These are phyloP conservation scores for Beta vulgaris DNA, from an alignment of 148 eudicot genomes.

Conservation along the genomic window DNA sequence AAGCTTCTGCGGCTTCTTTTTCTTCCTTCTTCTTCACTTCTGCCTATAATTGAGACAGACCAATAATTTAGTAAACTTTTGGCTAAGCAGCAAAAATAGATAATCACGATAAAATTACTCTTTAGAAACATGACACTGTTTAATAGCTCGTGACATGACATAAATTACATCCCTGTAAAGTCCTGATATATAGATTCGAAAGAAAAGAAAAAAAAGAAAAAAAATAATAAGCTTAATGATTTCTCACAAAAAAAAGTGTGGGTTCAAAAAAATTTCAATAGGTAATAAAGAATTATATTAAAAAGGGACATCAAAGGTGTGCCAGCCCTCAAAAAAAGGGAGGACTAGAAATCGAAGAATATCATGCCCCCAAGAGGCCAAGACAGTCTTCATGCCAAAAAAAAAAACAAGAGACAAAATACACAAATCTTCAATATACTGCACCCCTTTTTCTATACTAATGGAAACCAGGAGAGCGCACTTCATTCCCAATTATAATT, in stretches of 20 bases:
- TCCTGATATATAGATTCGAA: background rate
- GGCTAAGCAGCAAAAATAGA: no score
- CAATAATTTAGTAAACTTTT: no score
- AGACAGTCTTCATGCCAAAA: background rate
- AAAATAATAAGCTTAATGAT: background rate
- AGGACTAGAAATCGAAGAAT: background rate
- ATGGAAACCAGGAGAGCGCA: background rate
- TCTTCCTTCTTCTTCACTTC: constrained; percentile 90
- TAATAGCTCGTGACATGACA: background rate
- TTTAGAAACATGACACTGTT: no score
- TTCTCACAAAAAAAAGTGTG: background rate
- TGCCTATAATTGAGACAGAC: constrained; percentile 49
- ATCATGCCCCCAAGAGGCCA: no score
- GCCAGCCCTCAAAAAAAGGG: background rate
- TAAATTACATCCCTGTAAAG: background rate
- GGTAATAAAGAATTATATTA: background rate
- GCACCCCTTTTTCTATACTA: background rate
- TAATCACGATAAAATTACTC: no score
- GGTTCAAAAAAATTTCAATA: background rate
- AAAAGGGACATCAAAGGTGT: background rate
- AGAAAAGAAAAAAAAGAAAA: background rate
- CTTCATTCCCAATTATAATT: background rate
- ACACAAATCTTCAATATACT: background rate
- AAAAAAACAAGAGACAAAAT: background rate
- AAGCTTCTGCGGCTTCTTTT: constrained; percentile 94